These are phyloP conservation scores for Colletotrichum abscissum DNA, from an alignment of 2,329 filamentous ascomycete species.

Conservation along the genomic window DNA sequence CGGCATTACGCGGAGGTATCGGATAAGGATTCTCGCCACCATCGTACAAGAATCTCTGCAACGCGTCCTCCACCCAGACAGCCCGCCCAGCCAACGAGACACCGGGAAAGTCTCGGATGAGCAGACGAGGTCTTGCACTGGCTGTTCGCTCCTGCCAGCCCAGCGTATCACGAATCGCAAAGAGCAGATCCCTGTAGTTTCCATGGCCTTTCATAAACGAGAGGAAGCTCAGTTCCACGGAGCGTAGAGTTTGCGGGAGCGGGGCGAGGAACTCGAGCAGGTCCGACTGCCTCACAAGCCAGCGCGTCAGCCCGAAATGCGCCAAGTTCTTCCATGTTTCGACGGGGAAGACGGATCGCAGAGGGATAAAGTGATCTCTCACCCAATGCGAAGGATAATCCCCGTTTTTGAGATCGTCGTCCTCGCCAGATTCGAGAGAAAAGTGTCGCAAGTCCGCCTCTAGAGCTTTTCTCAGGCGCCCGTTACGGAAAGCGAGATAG, in stretches of 20 bases:
- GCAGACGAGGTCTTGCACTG: constrained; percentile 4
- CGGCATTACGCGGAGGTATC: not conserved
- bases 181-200: constrained; percentile 35
- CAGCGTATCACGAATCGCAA: constrained; percentile 38
- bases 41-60: constrained; percentile 39
- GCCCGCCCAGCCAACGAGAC: not conserved
- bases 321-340: constrained; percentile 42
- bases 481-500: constrained; percentile 33
- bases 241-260: constrained; percentile 43
- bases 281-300: constrained; percentile 41
- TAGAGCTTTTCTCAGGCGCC: constrained; percentile 36
- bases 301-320: constrained; percentile 45
- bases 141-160: constrained; percentile 31
- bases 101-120: not conserved
- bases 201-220: constrained; percentile 37
- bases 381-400: not conserved
- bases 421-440: constrained; percentile 37
- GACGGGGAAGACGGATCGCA: constrained; percentile 45
- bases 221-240: constrained; percentile 48
- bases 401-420: not conserved
- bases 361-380: constrained; percentile 30
- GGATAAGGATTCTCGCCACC: constrained; percentile 39
- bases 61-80: constrained; percentile 25
- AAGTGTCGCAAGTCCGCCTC: constrained; percentile 39
- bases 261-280: constrained; percentile 42